Evolutionary conservation across 805 yeast species (phyloP).

Genomic region (Yamadazyma akitaensis): DNA sequence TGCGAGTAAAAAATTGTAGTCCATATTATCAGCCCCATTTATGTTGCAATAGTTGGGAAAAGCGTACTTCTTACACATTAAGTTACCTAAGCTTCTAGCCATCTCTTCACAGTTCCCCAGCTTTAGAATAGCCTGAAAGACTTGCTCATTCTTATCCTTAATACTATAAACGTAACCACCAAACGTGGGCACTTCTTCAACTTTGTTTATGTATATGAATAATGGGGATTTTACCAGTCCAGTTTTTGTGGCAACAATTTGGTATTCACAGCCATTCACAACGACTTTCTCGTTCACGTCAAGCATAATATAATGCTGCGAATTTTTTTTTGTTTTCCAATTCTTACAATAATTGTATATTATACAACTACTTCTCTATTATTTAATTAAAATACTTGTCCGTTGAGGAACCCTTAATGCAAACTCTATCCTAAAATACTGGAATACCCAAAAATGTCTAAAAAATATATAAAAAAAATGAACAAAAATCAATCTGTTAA

Average conservation of each 20-base stretch:
- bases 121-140: conserved; percentile 8
- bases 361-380: conserved; percentile 2
- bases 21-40: conserved; percentile 11
- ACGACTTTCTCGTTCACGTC: conserved; percentile 3
- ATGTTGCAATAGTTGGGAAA: conserved; percentile 13
- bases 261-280: conserved; percentile 9
- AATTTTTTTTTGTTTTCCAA: background rate
- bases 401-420: conserved; percentile 55
- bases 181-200: conserved; percentile 3
- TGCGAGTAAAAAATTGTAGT: conserved; percentile 9
- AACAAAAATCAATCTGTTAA: conserved; percentile 11
- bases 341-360: background rate
- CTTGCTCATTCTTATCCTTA: conserved; percentile 2
- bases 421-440: conserved; percentile 33
- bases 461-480: conserved; percentile 10
- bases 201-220: conserved; percentile 11
- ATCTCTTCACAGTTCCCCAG: conserved; percentile 12
- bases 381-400: conserved; percentile 31
- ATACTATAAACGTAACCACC: conserved; percentile 16
- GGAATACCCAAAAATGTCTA: conserved; percentile 19
- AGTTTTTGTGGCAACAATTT: conserved; percentile 5
- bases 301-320: conserved; percentile 1
- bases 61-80: conserved; percentile 10
- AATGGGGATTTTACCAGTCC: conserved; percentile 9
- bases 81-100: conserved; percentile 12